These are phyloP conservation scores for Citrus mangshanensis DNA, from an alignment of 345 rosid species.

Conservation along the genomic window DNA sequence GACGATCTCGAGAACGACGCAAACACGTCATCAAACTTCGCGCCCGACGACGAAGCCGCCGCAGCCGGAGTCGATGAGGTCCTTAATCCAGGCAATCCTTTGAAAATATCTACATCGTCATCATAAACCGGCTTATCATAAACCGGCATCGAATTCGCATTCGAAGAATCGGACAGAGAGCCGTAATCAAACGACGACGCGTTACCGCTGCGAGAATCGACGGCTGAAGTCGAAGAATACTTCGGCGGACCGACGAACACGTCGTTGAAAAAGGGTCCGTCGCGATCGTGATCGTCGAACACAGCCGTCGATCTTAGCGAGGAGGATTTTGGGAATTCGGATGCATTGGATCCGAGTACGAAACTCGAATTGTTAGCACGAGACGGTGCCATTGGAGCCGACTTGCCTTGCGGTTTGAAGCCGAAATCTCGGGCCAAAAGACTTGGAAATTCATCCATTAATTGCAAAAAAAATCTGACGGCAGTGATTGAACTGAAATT, in stretches of 20 bases:
- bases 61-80: constrained; percentile 24
- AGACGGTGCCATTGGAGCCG: constrained; percentile 72
- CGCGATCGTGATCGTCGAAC: constrained; percentile 44
- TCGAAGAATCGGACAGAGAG: constrained; percentile 30
- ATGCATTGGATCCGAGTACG: constrained; percentile 24
- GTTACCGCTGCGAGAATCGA: constrained; percentile 28
- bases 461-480: not conserved
- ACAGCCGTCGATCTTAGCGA: constrained; percentile 31
- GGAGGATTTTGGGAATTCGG: constrained; percentile 28
- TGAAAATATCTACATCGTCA: constrained; percentile 49
- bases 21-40: constrained; percentile 42
- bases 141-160: constrained; percentile 43
- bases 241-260: constrained; percentile 54
- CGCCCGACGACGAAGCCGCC: constrained; percentile 18
- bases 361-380: constrained; percentile 25
- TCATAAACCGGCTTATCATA: constrained; percentile 73
- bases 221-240: constrained; percentile 34
- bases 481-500: constrained; percentile 1
- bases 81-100: constrained; percentile 64
- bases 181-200: constrained; percentile 47
- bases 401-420: constrained; percentile 69
- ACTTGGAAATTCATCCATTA: constrained; percentile 73
- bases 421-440: constrained; percentile 59
- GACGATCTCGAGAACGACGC: constrained; percentile 34
- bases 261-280: constrained; percentile 35